Evolutionary conservation across 169 alveolate genomes (phyloP), one percentile per base, ranked within the genome.

Genomic region (Theileria orientalis): DNA sequence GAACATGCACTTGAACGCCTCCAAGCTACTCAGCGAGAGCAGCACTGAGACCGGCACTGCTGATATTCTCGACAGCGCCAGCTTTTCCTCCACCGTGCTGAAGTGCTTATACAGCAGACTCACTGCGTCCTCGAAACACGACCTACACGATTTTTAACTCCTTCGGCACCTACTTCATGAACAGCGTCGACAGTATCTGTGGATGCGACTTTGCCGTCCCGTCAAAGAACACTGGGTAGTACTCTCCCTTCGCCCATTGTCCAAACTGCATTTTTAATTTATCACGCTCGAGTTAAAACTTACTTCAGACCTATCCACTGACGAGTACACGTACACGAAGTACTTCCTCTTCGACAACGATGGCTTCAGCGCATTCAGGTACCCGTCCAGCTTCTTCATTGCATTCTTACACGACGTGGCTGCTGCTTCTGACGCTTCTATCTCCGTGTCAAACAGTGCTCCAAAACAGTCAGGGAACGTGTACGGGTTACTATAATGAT

Each of bases 51-150:
- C 42, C 0, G 93, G 93, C 2, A 88, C 44, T 21, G 85, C 76
- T 13, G 88, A 83, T 46, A 88, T 84, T 73, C 86, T 52, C 2
- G 93, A 74, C 44, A 88, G 66, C 29, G 87, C 66, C 13, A 84
- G 42, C 44, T 88, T 87, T 70, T 74, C 85, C 69, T 88, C 93
- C 35, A 88, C 71, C 0, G 42, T 51, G 37, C 71, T 49, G 30
- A 74, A 74, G 27, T 88, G 85, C 46, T 88, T 75, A 67, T 42
- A 69, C 41, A 88, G 78, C 40, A 88, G 42, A 33, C 56, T 62
- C 76, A 88, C 19, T 2, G 93, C 84, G 29, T 67, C 79, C 35
- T 79, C 86, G 49, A 87, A 64, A n/a, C 83, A 71, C 6, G 66
- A 52, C 49, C 82, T 64, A 33, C 54, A 46, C 49, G 30, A 47